Percentiles rank a stretch among this genome's conserved stretches.
Evolutionary conservation across 148 eudicot species (phyloP).

Genomic region (Agrostemma githago): DNA sequence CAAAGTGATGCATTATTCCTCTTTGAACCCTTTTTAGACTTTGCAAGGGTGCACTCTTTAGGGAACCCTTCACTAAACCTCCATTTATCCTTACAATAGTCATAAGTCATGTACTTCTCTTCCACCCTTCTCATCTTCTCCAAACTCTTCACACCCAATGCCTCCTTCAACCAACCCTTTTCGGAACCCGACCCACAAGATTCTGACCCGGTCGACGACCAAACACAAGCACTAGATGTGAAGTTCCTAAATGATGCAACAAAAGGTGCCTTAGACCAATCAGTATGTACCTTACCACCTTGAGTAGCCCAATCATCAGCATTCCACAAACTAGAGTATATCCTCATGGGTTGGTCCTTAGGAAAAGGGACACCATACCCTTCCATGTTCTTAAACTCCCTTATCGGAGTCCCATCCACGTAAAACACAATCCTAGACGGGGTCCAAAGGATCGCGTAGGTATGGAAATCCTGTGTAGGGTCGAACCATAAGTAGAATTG

Average conservation of each 20-base stretch:
- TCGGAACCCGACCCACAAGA: conserved; percentile 26
- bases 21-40: background rate
- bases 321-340: conserved; percentile 43
- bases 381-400: conserved; percentile 39
- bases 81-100: conserved; percentile 37
- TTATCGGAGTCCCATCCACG: conserved; percentile 33
- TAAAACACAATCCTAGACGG: conserved; percentile 31
- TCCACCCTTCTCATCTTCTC: conserved; percentile 34
- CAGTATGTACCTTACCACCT: conserved; percentile 37
- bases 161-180: conserved; percentile 31
- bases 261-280: conserved; percentile 43
- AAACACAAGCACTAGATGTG: conserved; percentile 31
- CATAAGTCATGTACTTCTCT: conserved; percentile 37
- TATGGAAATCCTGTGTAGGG: conserved; percentile 37
- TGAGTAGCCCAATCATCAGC: conserved; percentile 51
- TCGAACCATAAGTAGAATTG: conserved; percentile 44
- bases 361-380: conserved; percentile 33
- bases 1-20: background rate
- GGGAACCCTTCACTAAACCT: conserved; percentile 38
- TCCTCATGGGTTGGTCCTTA: conserved; percentile 38
- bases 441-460: conserved; percentile 40
- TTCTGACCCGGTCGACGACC: conserved; percentile 27
- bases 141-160: conserved; percentile 18
- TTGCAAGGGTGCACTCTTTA: conserved; percentile 29
- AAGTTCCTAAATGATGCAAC: conserved; percentile 37